Evolutionary conservation across 1,139 yeast species (phyloP).

Genomic region (Suhomyces atakaporum): DNA sequence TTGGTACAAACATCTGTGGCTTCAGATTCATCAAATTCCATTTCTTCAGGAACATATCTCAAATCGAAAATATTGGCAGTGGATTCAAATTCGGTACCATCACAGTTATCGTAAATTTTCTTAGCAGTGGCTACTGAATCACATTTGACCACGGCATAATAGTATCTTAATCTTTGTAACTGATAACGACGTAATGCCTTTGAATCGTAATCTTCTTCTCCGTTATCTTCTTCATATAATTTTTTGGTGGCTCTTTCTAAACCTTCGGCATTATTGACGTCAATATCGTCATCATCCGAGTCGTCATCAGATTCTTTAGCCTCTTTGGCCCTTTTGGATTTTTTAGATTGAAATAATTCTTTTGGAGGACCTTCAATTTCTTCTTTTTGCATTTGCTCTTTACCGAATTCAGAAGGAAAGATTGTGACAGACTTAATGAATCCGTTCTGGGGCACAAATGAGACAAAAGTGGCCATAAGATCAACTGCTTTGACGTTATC

Average conservation of each 20-base stretch:
- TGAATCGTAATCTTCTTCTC: constrained; percentile 71
- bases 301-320: constrained; percentile 43
- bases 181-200: constrained; percentile 72
- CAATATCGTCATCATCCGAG: constrained; percentile 50
- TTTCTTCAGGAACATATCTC: constrained; percentile 88
- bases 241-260: constrained; percentile 61
- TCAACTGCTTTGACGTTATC: constrained; percentile 87
- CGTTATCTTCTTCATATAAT: constrained; percentile 64
- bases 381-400: constrained; percentile 87
- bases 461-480: constrained; percentile 82
- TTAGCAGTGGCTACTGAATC: constrained; percentile 74
- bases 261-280: constrained; percentile 42
- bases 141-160: constrained; percentile 90
- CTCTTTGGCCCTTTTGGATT: constrained; percentile 30
- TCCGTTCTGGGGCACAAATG: constrained; percentile 83
- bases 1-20: constrained; percentile 72
- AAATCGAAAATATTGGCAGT: constrained; percentile 94
- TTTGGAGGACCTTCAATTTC: constrained; percentile 91
- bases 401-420: constrained; percentile 94
- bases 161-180: constrained; percentile 82
- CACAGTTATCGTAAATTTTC: constrained; percentile 79
- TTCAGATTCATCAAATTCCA: constrained; percentile 74
- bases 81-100: constrained; percentile 94
- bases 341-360: constrained; percentile 63
- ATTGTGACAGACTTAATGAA: constrained; percentile 68